Evolutionary conservation across 2,329 filamentous ascomycete species (phyloP).

Genomic region (Penicillium sp.): DNA sequence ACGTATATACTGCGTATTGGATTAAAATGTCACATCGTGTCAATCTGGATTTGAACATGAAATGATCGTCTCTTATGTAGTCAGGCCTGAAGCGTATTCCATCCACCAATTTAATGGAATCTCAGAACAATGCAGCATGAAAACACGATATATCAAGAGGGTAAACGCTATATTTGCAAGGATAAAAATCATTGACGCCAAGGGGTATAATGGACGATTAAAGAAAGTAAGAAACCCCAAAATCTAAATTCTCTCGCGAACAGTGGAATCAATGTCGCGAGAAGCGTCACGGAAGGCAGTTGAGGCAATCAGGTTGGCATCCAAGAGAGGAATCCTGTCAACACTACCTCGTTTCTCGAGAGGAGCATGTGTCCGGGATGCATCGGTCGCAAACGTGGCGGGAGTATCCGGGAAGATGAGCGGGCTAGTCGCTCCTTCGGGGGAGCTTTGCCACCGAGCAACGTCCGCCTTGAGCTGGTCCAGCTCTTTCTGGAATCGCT

Average conservation of each 20-base stretch:
- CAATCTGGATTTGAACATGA: not conserved
- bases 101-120: not conserved
- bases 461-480: slow-evolving; percentile 88
- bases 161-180: not conserved
- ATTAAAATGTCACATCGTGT: not conserved
- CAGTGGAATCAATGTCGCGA: slow-evolving; percentile 5
- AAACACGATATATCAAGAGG: not conserved
- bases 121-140: not conserved
- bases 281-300: slow-evolving; percentile 24
- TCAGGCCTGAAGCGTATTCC: not conserved
- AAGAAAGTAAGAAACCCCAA: slow-evolving; percentile 5
- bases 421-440: slow-evolving; percentile 34
- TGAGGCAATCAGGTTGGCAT: slow-evolving; percentile 25
- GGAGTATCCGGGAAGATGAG: slow-evolving; percentile 27
- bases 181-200: slow-evolving; percentile 1
- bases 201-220: slow-evolving; percentile 17
- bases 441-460: slow-evolving; percentile 71
- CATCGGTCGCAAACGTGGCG: slow-evolving; percentile 23
- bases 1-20: not conserved
- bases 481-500: slow-evolving; percentile 92
- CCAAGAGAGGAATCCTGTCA: slow-evolving; percentile 39
- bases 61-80: not conserved
- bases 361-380: slow-evolving; percentile 8
- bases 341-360: slow-evolving; percentile 26
- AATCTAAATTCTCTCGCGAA: slow-evolving; percentile 28